Base-by-base conservation (phyloP, 768 basidiomycete genomes). In the Lactifluus pinguis region DNA sequence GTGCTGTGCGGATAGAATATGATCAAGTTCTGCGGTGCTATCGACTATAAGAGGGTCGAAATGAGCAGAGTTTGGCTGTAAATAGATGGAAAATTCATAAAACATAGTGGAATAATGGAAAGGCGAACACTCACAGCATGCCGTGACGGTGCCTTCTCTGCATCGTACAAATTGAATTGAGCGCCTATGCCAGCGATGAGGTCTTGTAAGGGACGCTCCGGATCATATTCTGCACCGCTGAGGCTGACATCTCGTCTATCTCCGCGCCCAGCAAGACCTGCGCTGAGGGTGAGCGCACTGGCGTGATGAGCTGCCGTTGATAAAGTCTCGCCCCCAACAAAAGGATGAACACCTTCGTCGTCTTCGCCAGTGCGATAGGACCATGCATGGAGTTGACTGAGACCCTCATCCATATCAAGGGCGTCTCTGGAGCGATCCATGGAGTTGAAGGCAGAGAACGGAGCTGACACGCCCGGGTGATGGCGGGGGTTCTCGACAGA, bases 271-370 rank as follows among this genome's bases (percentile, higher is more conserved):
- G 80, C 85, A 10, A 95, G 79, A 0, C 94, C 93, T 4, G 92
- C 90, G 55, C 81, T 88, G 17, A 97, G 78, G 0, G 94, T 95
- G 55, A 95, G 76, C 2, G 83, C 91, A 64, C 87, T 91, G 29
- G 91, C 92, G 72, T 97, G 94, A 72, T 97, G 94, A 1, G 86
- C 90, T 9, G 83, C 84, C 0, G 93, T 95, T 0, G 90, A 93
- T 60, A 91, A 72, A 0, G 87, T 89, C 60, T 84, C 83, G 21
- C 80, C 83, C 44, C 79, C 81, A 3, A 64, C 70, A 65, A 84
- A 89, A 0, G 86, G 85, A 64, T 80, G 77, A 36, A 85, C 73
- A 19, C 83, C 86, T 13, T 87, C 86, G 4, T 88, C 85, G 57
- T 81, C 78, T 53, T 87, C 83, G 61, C 79, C 81, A 6, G 71